Base-by-base conservation (phyloP, 2,329 filamentous ascomycete genomes). In the Pseudogymnoascus sp. region DNA sequence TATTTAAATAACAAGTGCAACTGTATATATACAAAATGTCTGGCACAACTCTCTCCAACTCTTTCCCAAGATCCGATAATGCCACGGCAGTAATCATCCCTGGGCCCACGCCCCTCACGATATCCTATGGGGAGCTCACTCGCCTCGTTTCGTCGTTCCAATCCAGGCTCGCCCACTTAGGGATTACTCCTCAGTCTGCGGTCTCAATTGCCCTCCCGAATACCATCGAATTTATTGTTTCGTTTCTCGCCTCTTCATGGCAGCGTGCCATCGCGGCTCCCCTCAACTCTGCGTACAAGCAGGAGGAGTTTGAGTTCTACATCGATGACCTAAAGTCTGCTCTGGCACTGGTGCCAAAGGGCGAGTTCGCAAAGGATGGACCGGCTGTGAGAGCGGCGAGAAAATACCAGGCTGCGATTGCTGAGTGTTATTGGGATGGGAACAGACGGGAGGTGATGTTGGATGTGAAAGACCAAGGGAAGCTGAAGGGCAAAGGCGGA, bases 291-390 rank as follows among this genome's bases (percentile, higher is more conserved):
- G 88, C 87, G 51, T 96, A 96, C 80, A 96, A 93, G 79, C 90
- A 95, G 77, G 87, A 87, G 64, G 91, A 96, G 76, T 95, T 93
- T 74, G 91, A 95, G 75, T 96, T 96, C 77, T 96, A 95, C 77
- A 93, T 96, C 72, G 88, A 92, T 68, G 91, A 96, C 74, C 81
- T 96, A 70, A 90, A 87, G 73, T 93, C 91, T 4, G 88, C 88
- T 36, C 79, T 96, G 65, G 84, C 92, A 34, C 80, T 96, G 37
- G 88, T 96, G 8, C 90, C 91, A 11, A 81, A 81, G 69, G 90
- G 90, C 14, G 85, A 87, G 13, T 90, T 85, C 71, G 79, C 80
- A 10, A 81, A 86, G 69, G 80, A 87, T 73, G 86, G 85, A 8
- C 83, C 90, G 11, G 90, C 89, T 25, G 89, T 95, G 28, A 84